Evolutionary conservation across 352 stramenopile species (phyloP), one percentile per base, ranked within the genome.

Genomic region (Globisporangium takayamanum): DNA sequence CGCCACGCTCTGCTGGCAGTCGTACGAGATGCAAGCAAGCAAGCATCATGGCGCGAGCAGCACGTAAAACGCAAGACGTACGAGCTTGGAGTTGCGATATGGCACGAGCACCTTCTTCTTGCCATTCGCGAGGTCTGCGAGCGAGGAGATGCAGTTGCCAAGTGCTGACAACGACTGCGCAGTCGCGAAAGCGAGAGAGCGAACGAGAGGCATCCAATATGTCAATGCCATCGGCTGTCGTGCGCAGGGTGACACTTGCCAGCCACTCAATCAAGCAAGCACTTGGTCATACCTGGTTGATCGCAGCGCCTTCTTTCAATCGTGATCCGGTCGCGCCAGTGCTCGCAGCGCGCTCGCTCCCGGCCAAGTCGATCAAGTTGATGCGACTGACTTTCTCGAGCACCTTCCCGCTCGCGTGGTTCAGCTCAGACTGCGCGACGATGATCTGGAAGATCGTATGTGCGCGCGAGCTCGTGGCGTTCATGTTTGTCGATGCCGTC

Each of bases 221-320:
- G 22, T 22, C 33, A 12, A 39, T 12, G 33, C 6, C 33, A 12
- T 39, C 7, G 10, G 7, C 33, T 39, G 6, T 39, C 33, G 10
- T 12, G 33, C 5, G 33, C 33, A 12, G 5, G 33, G 33, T 42
- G 10, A 8, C 5, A 14, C 44, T 12, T 49, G 28, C 44, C 28
- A 42, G 3, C 5, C 52, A 39, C 16, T 54, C n/a, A 20, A 44
- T 10, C 16, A 45, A 8, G 2, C 50, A 39, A 16, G 10, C 5
- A 5, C 42, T 44, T 20, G 12, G 5, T 16, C 26, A 36, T 18
- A 81, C 84, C 76, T 97, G 80, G 62, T 98, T 98, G 60, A 98
- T 98, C n/a, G 85, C 89, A 25, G 89, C 90, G 3, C 93, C 93
- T 77, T 98, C 93, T 69, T 97, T 98, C 25, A 98, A 63, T 18